Percentiles rank a stretch among this genome's conserved stretches.
phyloP scores from a whole-genome alignment of 2,329 filamentous ascomycete species.

The Aspergillus texensis region DNA sequence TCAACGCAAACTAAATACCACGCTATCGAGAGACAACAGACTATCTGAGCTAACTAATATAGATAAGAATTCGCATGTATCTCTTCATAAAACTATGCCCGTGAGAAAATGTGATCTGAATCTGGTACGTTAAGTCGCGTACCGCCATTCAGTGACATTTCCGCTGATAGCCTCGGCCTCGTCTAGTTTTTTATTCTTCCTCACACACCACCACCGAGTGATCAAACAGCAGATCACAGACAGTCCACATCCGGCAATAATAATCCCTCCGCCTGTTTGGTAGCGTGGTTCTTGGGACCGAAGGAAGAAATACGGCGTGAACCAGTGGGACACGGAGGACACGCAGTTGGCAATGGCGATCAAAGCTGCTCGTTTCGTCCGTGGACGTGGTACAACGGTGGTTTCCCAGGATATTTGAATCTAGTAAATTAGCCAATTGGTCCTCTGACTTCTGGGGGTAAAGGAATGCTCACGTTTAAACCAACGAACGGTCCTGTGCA shows the following conservation, averaged over 20 bases:
- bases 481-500: slow-evolving; percentile 13
- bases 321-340: slow-evolving; percentile 12
- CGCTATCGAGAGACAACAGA: not conserved
- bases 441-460: not conserved
- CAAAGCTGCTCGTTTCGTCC: slow-evolving; percentile 15
- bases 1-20: not conserved
- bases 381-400: slow-evolving; percentile 13
- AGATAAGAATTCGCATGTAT: not conserved
- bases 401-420: slow-evolving; percentile 19
- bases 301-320: not conserved
- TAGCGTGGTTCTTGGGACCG: not conserved
- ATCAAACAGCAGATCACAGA: not conserved
- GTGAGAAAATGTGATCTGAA: not conserved
- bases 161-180: not conserved
- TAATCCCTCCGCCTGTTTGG: not conserved
- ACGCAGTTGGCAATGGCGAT: slow-evolving; percentile 17
- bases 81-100: not conserved
- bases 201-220: not conserved
- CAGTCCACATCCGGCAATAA: not conserved
- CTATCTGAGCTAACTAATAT: not conserved
- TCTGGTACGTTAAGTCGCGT: not conserved
- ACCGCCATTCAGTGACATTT: not conserved
- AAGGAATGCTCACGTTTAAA: not conserved
- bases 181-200: not conserved
- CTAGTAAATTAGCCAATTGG: not conserved